These are phyloP conservation scores for Xylaria acuta DNA, from an alignment of 495 filamentous ascomycete genomes.

Conservation along the genomic window DNA sequence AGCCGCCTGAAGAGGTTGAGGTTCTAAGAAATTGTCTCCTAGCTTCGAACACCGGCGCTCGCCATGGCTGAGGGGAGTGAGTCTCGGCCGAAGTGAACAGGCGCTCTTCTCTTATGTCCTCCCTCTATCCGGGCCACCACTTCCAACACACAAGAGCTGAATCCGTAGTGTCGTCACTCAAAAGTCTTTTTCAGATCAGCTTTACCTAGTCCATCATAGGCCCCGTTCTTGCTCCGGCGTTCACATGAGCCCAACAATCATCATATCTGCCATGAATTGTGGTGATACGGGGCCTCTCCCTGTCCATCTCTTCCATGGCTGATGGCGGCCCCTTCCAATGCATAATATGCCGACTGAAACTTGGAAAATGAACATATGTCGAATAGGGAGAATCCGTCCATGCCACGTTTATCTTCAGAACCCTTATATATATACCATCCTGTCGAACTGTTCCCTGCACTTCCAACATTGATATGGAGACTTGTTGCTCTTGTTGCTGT, in stretches of 20 bases:
- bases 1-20: not conserved
- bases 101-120: not conserved
- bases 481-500: conserved; percentile 35
- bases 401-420: not conserved
- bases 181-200: not conserved
- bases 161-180: not conserved
- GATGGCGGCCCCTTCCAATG: not conserved
- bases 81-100: not conserved
- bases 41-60: not conserved
- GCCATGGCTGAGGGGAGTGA: not conserved
- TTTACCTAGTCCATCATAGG: not conserved
- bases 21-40: not conserved
- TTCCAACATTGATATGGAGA: conserved; percentile 49
- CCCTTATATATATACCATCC: conserved; percentile 24
- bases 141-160: not conserved
- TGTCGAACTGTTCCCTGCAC: conserved; percentile 43
- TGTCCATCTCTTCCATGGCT: not conserved
- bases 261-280: not conserved
- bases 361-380: not conserved
- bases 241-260: not conserved
- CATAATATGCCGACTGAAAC: not conserved
- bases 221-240: not conserved
- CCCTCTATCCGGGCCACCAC: not conserved
- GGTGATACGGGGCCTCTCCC: not conserved
- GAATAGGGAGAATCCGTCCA: not conserved